Evolutionary conservation across 257 asterid species (phyloP).

Genomic region (Solanum neorickii): DNA sequence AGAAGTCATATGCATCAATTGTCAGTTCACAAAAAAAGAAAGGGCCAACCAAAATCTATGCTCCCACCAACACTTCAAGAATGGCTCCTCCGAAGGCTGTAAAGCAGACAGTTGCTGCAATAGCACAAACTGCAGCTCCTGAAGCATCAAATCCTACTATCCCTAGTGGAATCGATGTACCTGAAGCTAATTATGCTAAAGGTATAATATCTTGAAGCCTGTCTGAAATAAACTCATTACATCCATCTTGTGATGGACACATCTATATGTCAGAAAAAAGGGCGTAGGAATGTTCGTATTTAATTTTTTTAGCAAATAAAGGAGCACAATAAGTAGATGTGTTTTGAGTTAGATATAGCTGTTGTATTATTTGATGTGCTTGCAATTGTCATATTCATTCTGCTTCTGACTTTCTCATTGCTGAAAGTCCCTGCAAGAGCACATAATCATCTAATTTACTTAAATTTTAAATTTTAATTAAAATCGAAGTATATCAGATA

Average conservation of each 20-base stretch:
- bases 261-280: too few species aligned
- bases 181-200: slow-evolving; percentile 32
- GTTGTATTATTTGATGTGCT: background rate
- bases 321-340: background rate
- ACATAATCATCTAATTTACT: background rate
- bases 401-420: background rate
- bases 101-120: slow-evolving; percentile 26
- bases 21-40: slow-evolving; percentile 54
- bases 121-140: slow-evolving; percentile 22
- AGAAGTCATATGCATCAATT: slow-evolving; percentile 89
- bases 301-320: too few species aligned
- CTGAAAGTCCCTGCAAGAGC: background rate
- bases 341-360: background rate
- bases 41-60: slow-evolving; percentile 42
- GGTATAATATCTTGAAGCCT: slow-evolving; percentile 22
- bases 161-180: slow-evolving; percentile 4
- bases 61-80: slow-evolving; percentile 29
- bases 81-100: slow-evolving; percentile 21
- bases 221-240: background rate
- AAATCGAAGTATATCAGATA: background rate
- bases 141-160: slow-evolving; percentile 18
- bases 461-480: background rate
- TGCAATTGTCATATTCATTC: background rate
- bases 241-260: too few species aligned
- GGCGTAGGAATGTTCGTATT: too few species aligned